Base-by-base conservation (phyloP, 441 rosid species). In the Eruca vesicaria region DNA sequence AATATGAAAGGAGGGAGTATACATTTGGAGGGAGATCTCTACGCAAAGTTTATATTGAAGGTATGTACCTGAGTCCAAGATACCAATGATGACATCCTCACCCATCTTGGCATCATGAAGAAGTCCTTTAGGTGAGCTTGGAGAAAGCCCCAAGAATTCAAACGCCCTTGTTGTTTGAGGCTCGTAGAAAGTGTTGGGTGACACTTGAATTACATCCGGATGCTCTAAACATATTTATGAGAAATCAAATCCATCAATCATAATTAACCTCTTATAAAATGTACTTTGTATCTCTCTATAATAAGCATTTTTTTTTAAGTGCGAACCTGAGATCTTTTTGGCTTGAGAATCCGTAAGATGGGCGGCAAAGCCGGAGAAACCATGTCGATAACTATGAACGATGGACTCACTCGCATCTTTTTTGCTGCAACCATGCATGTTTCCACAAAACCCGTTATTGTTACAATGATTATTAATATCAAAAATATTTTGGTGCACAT, bases 341-440 rank as follows among this genome's bases (percentile, higher is more conserved):
- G 86, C 94, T 78, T 85, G 89, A 33, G 77, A 67, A 59, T 79
- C 81, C 1, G 89, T 83, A 32, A 89, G 86, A 83, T 84, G 79
- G 5, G 89, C 93, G 5, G 93, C 93, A 61, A 90, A 90, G 12
- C 92, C 92, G 0, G 90, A 87, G 78, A 90, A 86, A 71, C 89
- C 89, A 79, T 87, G 92, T 7, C 32, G 57, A 19, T 52, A 52
- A 9, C 26, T 52, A 18, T 52, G 57, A 52, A 52, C 6, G 5
- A 52, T 52, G 57, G 57, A 52, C 14, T 18, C 57, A 18, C 26
- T 52, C 57, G 26, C 57, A 52, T 52, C 26, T 52, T 18, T 18
- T 20, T 52, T 52, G 57, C 57, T 52, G 57, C 23, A 52, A 19
- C 9, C 53, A 32, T 32, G 9, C 9, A 45, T 45, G n/a, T 45